phyloP scores from a whole-genome alignment of 441 rosid genomes.

The Daphne laureola region DNA sequence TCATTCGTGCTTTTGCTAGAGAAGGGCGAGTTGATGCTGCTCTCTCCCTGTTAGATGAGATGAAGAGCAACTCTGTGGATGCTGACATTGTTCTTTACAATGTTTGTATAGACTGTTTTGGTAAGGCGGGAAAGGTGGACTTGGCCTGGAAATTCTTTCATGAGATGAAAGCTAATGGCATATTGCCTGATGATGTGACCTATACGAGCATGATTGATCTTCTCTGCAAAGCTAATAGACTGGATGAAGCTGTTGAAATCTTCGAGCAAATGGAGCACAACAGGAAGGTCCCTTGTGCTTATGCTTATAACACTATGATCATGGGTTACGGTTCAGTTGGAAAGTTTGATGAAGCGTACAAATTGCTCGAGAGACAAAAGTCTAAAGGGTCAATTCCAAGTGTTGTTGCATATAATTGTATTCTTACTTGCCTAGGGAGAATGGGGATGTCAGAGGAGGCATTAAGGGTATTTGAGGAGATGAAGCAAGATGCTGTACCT shows the following conservation, averaged over 20 bases:
- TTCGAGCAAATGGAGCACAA: slow-evolving; percentile 72
- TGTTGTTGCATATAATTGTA: slow-evolving; percentile 78
- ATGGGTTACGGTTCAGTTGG: slow-evolving; percentile 94
- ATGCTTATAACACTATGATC: slow-evolving; percentile 91
- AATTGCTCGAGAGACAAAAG: slow-evolving; percentile 75
- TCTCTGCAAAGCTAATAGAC: slow-evolving; percentile 71
- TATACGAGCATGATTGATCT: slow-evolving; percentile 86
- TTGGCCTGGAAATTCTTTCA: slow-evolving; percentile 97
- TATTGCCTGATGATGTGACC: slow-evolving; percentile 82
- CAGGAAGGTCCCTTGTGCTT: slow-evolving; percentile 70
- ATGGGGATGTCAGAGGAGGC: slow-evolving; percentile 60
- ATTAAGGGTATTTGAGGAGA: slow-evolving; percentile 60
- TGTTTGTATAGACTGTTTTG: slow-evolving; percentile 91
- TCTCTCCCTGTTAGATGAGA: slow-evolving; percentile 77
- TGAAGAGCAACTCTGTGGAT: slow-evolving; percentile 66
- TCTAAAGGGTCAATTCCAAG: slow-evolving; percentile 88
- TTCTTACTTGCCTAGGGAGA: slow-evolving; percentile 84
- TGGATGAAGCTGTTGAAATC: slow-evolving; percentile 73
- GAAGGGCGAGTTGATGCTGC: slow-evolving; percentile 79
- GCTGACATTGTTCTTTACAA: slow-evolving; percentile 87
- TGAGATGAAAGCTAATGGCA: slow-evolving; percentile 65
- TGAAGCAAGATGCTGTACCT: slow-evolving; percentile 81
- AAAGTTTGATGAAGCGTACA: slow-evolving; percentile 69
- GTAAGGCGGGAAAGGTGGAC: slow-evolving; percentile 82
- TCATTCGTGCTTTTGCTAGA: slow-evolving; percentile 71